Base-by-base conservation (phyloP, 2,329 filamentous ascomycete genomes). In the Phoma sp. region DNA sequence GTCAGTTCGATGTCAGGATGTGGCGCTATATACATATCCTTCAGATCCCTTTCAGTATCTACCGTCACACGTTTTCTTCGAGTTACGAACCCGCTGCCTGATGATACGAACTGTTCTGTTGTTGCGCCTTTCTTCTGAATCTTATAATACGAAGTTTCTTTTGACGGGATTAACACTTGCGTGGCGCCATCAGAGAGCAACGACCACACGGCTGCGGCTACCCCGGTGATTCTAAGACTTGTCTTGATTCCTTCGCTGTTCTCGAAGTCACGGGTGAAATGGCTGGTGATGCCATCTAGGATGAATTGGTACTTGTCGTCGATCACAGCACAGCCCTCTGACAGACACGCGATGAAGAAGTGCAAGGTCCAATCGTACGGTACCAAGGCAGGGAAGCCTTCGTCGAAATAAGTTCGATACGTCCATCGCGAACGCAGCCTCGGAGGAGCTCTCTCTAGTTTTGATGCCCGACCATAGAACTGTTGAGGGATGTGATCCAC, bases 301-400 rank as follows among this genome's bases (percentile, higher is more conserved):
- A 37, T 14, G 9, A 37, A 37, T 4, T 18, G 35, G 14, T 8
- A 5, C 7, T 37, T 37, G n/a, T 37, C 35, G 6, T 27, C 22
- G 4, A 37, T 27, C 3, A 13, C 10, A 4, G 18, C 4, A 6
- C 25, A 1, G 1, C 23, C 42, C 27, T 36, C n/a, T 4, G 23
- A 13, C 32, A 45, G 7, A 7, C 36, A 3, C 14, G 32, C 32
- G 7, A 36, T 32, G 24, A 57, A 59, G 4, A 54, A 29, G 5
- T 47, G 44, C 14, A 46, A 11, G 8, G 38, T 39, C 30, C 51
- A 53, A 24, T 59, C 51, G 32, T 59, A 61, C 24, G 55, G 53
- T 8, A 61, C 39, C 18, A 60, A 41, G 2, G 47, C 42, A 44
- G 55, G 52, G 30, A 52, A 55, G 2, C 25, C 25, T 33, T 45